Percentiles rank a stretch among this genome's conserved stretches.
phyloP scores from a whole-genome alignment of 1,284 basidiomycete genomes.

The Rhodofomes roseus region DNA sequence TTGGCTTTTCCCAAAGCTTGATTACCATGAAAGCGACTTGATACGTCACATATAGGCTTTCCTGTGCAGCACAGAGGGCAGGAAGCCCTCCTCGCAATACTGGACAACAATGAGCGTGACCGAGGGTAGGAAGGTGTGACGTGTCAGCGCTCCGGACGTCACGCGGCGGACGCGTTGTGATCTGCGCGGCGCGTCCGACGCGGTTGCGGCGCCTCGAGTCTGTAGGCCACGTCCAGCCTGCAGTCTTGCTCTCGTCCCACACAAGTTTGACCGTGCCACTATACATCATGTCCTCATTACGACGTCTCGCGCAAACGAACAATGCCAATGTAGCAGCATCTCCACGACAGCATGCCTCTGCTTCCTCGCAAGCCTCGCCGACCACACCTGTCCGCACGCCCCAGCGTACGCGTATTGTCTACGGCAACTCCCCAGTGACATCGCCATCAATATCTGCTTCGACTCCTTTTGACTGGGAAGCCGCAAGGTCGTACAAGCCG shows the following conservation, averaged over 20 bases:
- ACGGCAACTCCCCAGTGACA: constrained; percentile 43
- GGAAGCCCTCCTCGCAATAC: too few species aligned
- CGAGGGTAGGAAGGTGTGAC: not conserved
- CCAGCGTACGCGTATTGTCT: constrained; percentile 26
- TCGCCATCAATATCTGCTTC: constrained; percentile 70
- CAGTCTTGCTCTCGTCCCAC: not conserved
- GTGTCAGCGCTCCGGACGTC: not conserved
- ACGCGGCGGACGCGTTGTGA: not conserved
- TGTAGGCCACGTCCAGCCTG: not conserved
- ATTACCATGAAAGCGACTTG: too few species aligned
- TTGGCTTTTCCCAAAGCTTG: too few species aligned
- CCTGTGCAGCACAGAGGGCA: too few species aligned
- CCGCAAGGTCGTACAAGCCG: constrained; percentile 58
- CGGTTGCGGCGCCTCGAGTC: not conserved
- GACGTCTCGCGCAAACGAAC: constrained; percentile 32
- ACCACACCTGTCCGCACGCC: constrained; percentile 26
- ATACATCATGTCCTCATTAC: constrained; percentile 16
- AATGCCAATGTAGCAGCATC: constrained; percentile 20
- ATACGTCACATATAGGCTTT: too few species aligned
- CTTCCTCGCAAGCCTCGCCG: constrained; percentile 8
- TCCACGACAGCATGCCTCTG: constrained; percentile 5
- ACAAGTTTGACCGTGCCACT: not conserved
- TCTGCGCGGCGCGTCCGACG: not conserved
- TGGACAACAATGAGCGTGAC: not conserved
- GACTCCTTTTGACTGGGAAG: constrained; percentile 79